Percentiles rank a stretch among this genome's conserved stretches.
phyloP scores from a whole-genome alignment of 768 basidiomycete species.

The Sporobolomyces phaffii region DNA sequence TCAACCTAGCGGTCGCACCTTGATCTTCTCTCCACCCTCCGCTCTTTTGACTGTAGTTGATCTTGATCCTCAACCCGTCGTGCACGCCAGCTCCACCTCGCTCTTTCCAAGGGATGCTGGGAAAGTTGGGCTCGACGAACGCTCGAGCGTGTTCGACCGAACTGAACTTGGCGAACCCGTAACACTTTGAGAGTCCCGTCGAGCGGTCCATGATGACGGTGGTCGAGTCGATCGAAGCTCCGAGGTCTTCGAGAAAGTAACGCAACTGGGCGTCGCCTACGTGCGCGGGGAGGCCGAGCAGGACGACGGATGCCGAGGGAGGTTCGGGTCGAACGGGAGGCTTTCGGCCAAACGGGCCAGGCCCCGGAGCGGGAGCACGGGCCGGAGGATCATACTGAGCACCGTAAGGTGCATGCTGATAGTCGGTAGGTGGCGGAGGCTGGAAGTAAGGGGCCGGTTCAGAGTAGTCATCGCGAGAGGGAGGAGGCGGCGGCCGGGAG shows the following conservation, averaged over 20 bases:
- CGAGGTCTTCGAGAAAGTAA: slow-evolving; percentile 43
- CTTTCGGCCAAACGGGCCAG: slow-evolving; percentile 1
- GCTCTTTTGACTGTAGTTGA: slow-evolving; percentile 64
- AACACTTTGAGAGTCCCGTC: slow-evolving; percentile 90
- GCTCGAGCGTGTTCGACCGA: slow-evolving; percentile 77
- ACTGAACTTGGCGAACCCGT: slow-evolving; percentile 92
- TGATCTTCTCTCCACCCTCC: slow-evolving; percentile 48
- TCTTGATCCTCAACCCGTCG: slow-evolving; percentile 80
- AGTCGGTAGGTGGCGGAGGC: neutral
- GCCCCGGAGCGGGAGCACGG: neutral
- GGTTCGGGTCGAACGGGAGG: slow-evolving; percentile 27
- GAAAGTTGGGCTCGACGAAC: slow-evolving; percentile 84
- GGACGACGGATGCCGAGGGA: slow-evolving; percentile 40
- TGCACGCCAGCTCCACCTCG: slow-evolving; percentile 67
- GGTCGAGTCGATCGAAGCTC: slow-evolving; percentile 46
- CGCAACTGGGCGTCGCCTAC: slow-evolving; percentile 42
- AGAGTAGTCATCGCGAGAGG: slow-evolving; percentile 8
- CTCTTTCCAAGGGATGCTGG: slow-evolving; percentile 86
- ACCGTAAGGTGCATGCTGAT: neutral
- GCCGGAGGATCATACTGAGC: neutral
- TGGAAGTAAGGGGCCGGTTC: neutral
- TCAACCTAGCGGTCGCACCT: slow-evolving; percentile 58
- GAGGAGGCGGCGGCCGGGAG: slow-evolving; percentile 10
- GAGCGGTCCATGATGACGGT: slow-evolving; percentile 94
- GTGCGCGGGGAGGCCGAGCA: slow-evolving; percentile 39